Conservation (phyloP, 257 asterid genomes). For the Ballota nigra region DNA sequence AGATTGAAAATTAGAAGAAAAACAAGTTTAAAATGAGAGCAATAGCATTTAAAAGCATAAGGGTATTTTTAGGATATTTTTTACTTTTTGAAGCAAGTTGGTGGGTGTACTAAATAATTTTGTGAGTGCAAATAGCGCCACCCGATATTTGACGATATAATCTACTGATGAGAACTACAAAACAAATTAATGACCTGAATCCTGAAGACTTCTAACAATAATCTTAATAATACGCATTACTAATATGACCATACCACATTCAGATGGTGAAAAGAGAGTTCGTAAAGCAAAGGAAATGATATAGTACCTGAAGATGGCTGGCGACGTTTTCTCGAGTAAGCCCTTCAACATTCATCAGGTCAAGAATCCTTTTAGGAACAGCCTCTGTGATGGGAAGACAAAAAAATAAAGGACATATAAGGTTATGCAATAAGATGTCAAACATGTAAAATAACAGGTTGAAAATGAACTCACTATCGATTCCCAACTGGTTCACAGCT, state of each 20-base stretch:
- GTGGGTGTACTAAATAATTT: no score
- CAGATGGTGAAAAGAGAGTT: background rate
- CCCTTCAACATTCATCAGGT: constrained; percentile 65
- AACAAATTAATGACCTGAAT: background rate
- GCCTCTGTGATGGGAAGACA: constrained; percentile 44
- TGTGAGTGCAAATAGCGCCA: no score
- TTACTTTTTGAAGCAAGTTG: no score
- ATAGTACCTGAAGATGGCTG: constrained; percentile 65
- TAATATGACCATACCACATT: background rate
- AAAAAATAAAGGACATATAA: background rate
- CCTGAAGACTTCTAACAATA: background rate
- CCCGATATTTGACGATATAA: background rate
- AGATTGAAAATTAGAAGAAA: no score
- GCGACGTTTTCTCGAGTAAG: constrained; percentile 70
- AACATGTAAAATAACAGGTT: background rate
- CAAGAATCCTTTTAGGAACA: constrained; percentile 73
- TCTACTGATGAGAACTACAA: background rate
- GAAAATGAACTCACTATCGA: constrained; percentile 48
- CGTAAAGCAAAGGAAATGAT: background rate
- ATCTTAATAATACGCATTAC: background rate
- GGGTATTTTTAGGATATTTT: no score
- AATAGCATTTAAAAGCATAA: no score
- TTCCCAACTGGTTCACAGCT: constrained; percentile 58
- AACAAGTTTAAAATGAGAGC: no score
- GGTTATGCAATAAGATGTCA: background rate